Conservation (phyloP, 257 asterid species). For the Solanum virginianum region DNA sequence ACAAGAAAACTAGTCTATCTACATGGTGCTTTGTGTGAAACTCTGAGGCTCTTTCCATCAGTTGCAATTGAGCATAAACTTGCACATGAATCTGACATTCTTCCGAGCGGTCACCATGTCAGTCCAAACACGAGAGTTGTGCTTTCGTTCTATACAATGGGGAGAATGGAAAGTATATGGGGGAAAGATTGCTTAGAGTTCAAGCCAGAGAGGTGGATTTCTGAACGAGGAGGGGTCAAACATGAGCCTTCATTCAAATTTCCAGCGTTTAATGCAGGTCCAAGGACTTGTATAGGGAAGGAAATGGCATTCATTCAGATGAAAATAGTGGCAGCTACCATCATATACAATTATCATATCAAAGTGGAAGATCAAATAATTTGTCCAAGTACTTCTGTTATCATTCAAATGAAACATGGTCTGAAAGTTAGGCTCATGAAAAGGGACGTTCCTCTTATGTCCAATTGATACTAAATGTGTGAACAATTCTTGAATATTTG, state of each 20-base stretch:
- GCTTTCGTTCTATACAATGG: not conserved
- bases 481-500: not conserved
- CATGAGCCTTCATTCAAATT: not conserved
- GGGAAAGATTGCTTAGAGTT: not conserved
- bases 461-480: not conserved
- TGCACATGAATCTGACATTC: not conserved
- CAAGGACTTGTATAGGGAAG: constrained; percentile 1
- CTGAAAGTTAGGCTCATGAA: not conserved
- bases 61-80: not conserved
- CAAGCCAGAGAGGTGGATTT: constrained; percentile 1
- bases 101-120: not conserved
- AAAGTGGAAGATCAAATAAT: not conserved
- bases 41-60: not conserved
- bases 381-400: not conserved
- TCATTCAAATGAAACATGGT: not conserved
- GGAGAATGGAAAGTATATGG: not conserved
- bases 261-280: not conserved
- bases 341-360: not conserved
- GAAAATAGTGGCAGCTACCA: not conserved
- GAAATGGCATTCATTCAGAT: constrained; percentile 1
- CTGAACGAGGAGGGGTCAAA: not conserved
- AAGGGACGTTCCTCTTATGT: not conserved
- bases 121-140: not conserved
- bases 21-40: not conserved
- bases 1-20: not conserved